Percentiles rank a stretch among this genome's conserved stretches.
phyloP scores from a whole-genome alignment of 139 green algal species.

The Chlorella sp. region DNA sequence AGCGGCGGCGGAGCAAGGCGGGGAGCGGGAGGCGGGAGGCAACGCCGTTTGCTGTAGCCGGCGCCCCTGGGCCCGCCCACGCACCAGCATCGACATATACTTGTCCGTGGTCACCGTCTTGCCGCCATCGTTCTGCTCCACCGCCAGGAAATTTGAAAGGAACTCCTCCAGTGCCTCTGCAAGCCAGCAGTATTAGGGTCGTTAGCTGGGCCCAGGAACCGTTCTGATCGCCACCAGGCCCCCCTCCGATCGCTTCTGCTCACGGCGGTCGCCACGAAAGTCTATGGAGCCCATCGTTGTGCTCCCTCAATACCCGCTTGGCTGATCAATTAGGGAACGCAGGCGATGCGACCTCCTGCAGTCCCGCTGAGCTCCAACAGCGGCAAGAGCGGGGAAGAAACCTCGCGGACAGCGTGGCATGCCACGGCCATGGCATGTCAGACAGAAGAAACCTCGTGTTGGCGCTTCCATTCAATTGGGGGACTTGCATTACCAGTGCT shows the following conservation, averaged over 20 bases:
- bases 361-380: too few species aligned
- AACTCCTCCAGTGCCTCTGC: slow-evolving; percentile 59
- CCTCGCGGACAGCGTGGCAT: too few species aligned
- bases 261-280: slow-evolving; percentile 15
- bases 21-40: too few species aligned
- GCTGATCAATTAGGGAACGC: too few species aligned
- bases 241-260: neutral
- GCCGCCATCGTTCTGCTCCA: slow-evolving; percentile 20
- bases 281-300: slow-evolving; percentile 5
- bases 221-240: neutral
- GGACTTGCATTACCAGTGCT: too few species aligned
- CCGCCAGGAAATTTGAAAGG: slow-evolving; percentile 64
- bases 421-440: too few species aligned
- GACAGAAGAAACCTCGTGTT: too few species aligned
- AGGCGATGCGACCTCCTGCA: too few species aligned
- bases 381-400: too few species aligned
- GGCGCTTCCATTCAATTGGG: too few species aligned
- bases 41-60: too few species aligned
- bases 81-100: slow-evolving; percentile 72
- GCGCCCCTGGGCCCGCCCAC: neutral
- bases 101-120: slow-evolving; percentile 48
- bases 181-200: neutral
- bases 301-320: neutral
- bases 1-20: neutral
- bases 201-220: neutral